These are phyloP conservation scores for Rhizopogon roseolus DNA, from an alignment of 768 basidiomycete genomes.

Conservation along the genomic window DNA sequence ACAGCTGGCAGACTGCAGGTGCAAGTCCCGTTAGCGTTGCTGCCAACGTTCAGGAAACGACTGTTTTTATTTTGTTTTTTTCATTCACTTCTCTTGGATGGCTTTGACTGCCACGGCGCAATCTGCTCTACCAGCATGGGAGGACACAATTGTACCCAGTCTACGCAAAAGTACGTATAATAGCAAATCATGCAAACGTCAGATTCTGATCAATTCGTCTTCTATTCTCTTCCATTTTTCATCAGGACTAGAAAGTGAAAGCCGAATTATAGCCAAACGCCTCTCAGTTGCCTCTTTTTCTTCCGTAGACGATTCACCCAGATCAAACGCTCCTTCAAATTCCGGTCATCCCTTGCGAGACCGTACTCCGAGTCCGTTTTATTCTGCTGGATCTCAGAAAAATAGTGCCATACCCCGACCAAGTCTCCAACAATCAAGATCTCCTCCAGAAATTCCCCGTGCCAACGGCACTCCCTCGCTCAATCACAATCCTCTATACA, in stretches of 20 bases:
- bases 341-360: slow-evolving; percentile 16
- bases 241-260: slow-evolving; percentile 77
- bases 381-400: slow-evolving; percentile 30
- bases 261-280: slow-evolving; percentile 69
- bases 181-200: neutral
- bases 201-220: neutral
- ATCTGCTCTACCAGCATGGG: slow-evolving; percentile 55
- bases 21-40: neutral
- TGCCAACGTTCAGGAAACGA: slow-evolving; percentile 1
- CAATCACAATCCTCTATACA: slow-evolving; percentile 30
- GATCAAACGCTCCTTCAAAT: slow-evolving; percentile 14
- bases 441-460: slow-evolving; percentile 20
- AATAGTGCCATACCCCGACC: slow-evolving; percentile 44
- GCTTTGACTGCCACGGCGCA: slow-evolving; percentile 38
- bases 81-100: slow-evolving; percentile 23
- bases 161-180: slow-evolving; percentile 65
- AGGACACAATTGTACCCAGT: slow-evolving; percentile 78
- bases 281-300: slow-evolving; percentile 71
- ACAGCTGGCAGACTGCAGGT: too few species aligned
- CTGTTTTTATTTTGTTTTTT: slow-evolving; percentile 8
- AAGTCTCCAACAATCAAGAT: slow-evolving; percentile 33
- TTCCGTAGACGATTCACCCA: slow-evolving; percentile 42
- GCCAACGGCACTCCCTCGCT: slow-evolving; percentile 25
- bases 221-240: neutral
- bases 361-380: slow-evolving; percentile 11